Base-by-base conservation (phyloP, 129 eudicot species). In the Flaveria sonorensis region DNA sequence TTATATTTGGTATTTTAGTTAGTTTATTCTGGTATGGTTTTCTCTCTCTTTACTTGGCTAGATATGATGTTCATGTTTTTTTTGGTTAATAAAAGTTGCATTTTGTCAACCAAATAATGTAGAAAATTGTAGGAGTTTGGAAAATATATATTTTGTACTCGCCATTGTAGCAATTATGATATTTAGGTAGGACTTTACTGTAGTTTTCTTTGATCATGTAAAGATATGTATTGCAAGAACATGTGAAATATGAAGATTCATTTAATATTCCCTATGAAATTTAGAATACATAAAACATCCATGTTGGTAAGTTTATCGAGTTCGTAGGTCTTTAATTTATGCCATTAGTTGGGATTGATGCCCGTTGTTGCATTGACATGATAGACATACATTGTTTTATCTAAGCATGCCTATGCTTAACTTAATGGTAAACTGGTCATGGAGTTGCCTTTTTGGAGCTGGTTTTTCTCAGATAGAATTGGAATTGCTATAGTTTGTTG, bases 11-110 rank as follows among this genome's bases (percentile, higher is more conserved):
- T 66, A 32, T 39, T n/a, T 18, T 39, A 66, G 50, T 36, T 39
- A 18, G 6, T 39, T 36, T 66, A 66, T 66, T n/a, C 15, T 66
- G 71, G 68, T 30, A 15, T 63, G 46, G 46, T 30, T 9, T 63
- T 63, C 7, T 63, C 69, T 30, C 7, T 30, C 69, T 16, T 63
- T 32, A 63, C 69, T 30, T 63, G 69, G 71, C 50, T 40, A 10
- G 8, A 19, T 28, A 14, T 14, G 40, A 30, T 30, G 69, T 9
- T 66, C 71, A 66, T 66, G 28, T 18, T 66, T 39, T 40, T 50
- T 39, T 36, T 40, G 51, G 71, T 10, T 64, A 16, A 64, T 7
- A 32, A 46, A 16, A 64, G 43, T 28, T 15, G 23, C 47, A 32
- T 8, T 32, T 39, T 64, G 23, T 39, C 26, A 66, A n/a, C 51